Evolutionary conservation across 345 rosid species (phyloP).

Genomic region (Geranium brycei): DNA sequence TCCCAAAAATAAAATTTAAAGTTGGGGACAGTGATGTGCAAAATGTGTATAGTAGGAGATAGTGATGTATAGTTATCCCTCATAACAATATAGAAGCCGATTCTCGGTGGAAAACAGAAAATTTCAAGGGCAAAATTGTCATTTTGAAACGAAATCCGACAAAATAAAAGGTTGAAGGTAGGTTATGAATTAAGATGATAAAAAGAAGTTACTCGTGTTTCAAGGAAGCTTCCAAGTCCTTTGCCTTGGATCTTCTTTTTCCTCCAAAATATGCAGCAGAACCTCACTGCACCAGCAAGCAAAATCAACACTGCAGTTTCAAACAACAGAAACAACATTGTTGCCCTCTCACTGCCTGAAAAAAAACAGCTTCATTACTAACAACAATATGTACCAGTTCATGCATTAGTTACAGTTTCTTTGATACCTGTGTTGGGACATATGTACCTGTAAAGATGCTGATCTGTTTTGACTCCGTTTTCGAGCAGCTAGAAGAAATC

Average conservation of each 20-base stretch:
- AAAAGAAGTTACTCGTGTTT: conserved; percentile 45
- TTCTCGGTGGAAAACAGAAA: no score
- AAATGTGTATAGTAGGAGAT: no score
- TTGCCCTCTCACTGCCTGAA: conserved; percentile 44
- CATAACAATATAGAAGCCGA: background rate
- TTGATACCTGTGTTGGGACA: background rate
- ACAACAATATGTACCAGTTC: background rate
- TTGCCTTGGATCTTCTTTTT: conserved; percentile 62
- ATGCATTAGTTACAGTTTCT: background rate
- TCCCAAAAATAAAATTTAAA: no score
- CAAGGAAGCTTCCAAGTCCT: conserved; percentile 48
- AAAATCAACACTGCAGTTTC: conserved; percentile 46
- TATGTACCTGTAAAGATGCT: conserved; percentile 37
- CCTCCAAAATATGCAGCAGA: conserved; percentile 78
- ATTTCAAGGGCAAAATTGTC: no score
- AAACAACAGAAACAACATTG: conserved; percentile 46
- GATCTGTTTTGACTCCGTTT: conserved; percentile 31
- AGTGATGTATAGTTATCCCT: no score
- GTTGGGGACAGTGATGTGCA: no score
- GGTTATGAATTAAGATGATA: no score
- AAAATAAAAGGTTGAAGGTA: no score
- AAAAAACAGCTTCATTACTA: conserved; percentile 2
- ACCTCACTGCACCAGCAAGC: conserved; percentile 47
- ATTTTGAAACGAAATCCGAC: no score
- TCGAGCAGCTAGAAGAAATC: conserved; percentile 53